phyloP scores from a whole-genome alignment of 176 grass and related monocot genomes.

The Hyparrhenia diplandra region DNA sequence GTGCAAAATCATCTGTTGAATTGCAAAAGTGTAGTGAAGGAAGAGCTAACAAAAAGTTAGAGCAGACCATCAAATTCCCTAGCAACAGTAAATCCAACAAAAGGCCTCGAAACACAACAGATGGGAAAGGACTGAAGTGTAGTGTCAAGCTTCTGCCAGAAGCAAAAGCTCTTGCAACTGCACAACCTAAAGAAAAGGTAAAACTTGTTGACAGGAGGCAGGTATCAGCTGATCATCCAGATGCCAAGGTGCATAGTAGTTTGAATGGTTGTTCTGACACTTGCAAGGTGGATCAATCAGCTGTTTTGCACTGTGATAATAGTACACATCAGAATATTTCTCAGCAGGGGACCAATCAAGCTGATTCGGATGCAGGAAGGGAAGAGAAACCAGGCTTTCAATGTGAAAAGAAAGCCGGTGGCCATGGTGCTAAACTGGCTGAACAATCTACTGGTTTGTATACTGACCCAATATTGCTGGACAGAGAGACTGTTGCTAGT shows the following conservation, averaged over 20 bases:
- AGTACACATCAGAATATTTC: not conserved
- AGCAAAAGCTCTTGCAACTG: conserved; percentile 21
- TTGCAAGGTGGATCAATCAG: conserved; percentile 10
- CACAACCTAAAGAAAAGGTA: conserved; percentile 6
- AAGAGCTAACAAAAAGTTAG: conserved; percentile 5
- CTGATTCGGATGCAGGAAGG: conserved; percentile 12
- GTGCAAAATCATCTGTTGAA: not conserved
- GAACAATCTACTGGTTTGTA: not conserved
- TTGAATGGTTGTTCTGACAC: conserved; percentile 1
- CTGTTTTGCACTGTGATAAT: conserved; percentile 12
- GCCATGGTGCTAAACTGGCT: not conserved
- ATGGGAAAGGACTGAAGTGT: conserved; percentile 12
- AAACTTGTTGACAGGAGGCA: not conserved
- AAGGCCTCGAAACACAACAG: not conserved
- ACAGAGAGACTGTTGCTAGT: conserved; percentile 4
- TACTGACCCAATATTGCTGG: not conserved
- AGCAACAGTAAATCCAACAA: conserved; percentile 1
- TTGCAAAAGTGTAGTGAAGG: conserved; percentile 7
- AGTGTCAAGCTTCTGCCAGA: conserved; percentile 12
- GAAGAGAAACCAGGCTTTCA: not conserved
- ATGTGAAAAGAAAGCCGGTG: conserved; percentile 19
- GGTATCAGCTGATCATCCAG: conserved; percentile 1
- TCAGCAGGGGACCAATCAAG: not conserved
- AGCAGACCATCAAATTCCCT: not conserved
- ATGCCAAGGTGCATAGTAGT: conserved; percentile 8